Evolutionary conservation across 805 yeast genomes (phyloP).

Genomic region (Yarrowia bubula): DNA sequence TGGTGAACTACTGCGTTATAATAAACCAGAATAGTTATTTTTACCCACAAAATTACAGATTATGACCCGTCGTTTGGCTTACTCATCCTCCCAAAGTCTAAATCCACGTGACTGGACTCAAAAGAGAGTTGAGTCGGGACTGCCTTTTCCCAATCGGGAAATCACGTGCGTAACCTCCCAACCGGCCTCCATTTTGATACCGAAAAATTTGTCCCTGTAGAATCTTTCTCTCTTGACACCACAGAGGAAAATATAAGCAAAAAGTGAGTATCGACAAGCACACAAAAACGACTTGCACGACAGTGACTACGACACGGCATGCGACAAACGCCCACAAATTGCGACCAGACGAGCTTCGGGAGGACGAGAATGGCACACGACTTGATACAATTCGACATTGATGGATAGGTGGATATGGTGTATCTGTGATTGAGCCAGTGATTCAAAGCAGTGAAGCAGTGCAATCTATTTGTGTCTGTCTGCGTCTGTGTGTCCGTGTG

Average conservation of each 20-base stretch:
- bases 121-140: constrained; percentile 1
- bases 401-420: no score
- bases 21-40: no score
- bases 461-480: no score
- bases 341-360: not conserved
- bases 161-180: constrained; percentile 23
- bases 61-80: not conserved
- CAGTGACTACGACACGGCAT: not conserved
- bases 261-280: constrained; percentile 22
- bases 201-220: constrained; percentile 23
- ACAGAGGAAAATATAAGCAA: constrained; percentile 27
- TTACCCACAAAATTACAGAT: not conserved
- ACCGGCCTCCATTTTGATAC: constrained; percentile 20
- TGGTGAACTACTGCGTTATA: no score
- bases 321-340: not conserved
- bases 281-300: not conserved
- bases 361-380: no score
- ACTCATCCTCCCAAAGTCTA: not conserved
- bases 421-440: not conserved
- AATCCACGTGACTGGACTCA: constrained; percentile 7
- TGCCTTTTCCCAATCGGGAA: constrained; percentile 25
- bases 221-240: constrained; percentile 27
- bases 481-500: no score
- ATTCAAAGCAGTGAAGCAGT: no score
- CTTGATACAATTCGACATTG: no score